Percentiles rank a stretch among this genome's conserved stretches.
Evolutionary conservation across 2,329 filamentous ascomycete species (phyloP).

Genomic region (Aspergillus pseudonomiae): DNA sequence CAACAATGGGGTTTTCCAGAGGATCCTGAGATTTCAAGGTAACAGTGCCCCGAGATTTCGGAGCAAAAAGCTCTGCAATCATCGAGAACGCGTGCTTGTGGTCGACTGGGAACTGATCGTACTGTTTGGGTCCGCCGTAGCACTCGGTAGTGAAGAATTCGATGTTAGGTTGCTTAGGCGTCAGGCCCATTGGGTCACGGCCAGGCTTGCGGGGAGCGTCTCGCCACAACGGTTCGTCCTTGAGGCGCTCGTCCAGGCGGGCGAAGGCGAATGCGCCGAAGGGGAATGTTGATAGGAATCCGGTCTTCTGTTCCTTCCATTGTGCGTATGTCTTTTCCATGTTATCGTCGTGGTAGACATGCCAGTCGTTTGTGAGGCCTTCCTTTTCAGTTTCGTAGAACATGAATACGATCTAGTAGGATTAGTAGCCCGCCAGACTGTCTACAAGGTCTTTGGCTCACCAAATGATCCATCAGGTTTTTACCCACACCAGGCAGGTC

Average conservation of each 20-base stretch:
- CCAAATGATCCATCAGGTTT: slow-evolving; percentile 57
- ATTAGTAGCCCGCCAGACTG: background rate
- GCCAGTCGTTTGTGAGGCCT: slow-evolving; percentile 59
- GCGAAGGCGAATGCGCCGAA: slow-evolving; percentile 66
- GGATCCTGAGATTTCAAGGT: slow-evolving; percentile 54
- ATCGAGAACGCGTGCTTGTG: slow-evolving; percentile 61
- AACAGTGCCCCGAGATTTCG: slow-evolving; percentile 60
- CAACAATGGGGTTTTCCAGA: slow-evolving; percentile 56
- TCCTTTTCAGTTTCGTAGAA: slow-evolving; percentile 62
- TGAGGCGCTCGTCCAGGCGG: slow-evolving; percentile 62
- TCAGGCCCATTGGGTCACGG: slow-evolving; percentile 66
- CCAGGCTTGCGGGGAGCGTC: slow-evolving; percentile 51
- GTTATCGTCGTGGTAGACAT: slow-evolving; percentile 59
- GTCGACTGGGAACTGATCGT: slow-evolving; percentile 55
- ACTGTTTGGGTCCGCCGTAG: slow-evolving; percentile 64
- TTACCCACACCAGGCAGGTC: slow-evolving; percentile 57
- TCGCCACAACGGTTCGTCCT: slow-evolving; percentile 58
- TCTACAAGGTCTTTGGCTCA: slow-evolving; percentile 25
- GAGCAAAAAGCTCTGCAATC: slow-evolving; percentile 60
- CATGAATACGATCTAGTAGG: slow-evolving; percentile 57
- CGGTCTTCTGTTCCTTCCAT: slow-evolving; percentile 62
- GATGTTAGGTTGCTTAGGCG: slow-evolving; percentile 59
- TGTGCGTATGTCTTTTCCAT: slow-evolving; percentile 55
- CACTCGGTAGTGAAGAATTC: slow-evolving; percentile 67
- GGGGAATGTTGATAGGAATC: slow-evolving; percentile 63